Evolutionary conservation across 202 grass and related monocot species (phyloP).

Genomic region (Schoenoplectus tabernaemontani): DNA sequence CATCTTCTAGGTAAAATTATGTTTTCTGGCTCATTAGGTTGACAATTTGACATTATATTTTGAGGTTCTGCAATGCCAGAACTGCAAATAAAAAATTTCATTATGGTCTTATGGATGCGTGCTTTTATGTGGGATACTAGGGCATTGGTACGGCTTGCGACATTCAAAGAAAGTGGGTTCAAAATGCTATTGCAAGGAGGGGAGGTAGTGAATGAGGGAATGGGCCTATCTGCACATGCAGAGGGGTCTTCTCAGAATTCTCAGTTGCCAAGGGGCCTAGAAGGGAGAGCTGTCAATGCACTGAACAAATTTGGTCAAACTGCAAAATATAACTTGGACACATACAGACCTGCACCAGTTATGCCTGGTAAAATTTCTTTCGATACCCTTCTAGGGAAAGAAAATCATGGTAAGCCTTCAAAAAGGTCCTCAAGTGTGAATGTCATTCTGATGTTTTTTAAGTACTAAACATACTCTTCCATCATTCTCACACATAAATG

Average conservation of each 20-base stretch:
- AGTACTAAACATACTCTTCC: neutral
- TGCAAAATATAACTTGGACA: conserved; percentile 54
- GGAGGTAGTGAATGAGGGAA: conserved; percentile 54
- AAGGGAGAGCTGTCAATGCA: conserved; percentile 83
- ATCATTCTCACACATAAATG: neutral
- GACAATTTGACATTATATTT: neutral
- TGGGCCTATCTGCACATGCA: conserved; percentile 28
- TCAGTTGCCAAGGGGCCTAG: conserved; percentile 44
- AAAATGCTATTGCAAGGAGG: conserved; percentile 97
- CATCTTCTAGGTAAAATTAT: neutral
- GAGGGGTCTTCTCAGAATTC: conserved; percentile 41
- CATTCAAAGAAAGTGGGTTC: conserved; percentile 78
- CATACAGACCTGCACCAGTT: conserved; percentile 36
- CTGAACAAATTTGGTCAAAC: conserved; percentile 88
- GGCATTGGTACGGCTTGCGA: conserved; percentile 67
- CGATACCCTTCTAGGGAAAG: neutral
- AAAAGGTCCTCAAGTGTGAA: neutral
- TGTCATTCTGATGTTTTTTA: neutral
- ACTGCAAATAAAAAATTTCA: neutral
- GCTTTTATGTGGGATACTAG: conserved; percentile 27
- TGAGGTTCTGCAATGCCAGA: neutral
- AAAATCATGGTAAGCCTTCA: neutral
- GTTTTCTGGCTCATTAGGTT: neutral
- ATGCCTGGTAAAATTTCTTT: conserved; percentile 40
- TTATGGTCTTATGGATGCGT: neutral